These are phyloP conservation scores for Cichorium intybus DNA, from an alignment of 140 eudicot genomes.

Conservation along the genomic window DNA sequence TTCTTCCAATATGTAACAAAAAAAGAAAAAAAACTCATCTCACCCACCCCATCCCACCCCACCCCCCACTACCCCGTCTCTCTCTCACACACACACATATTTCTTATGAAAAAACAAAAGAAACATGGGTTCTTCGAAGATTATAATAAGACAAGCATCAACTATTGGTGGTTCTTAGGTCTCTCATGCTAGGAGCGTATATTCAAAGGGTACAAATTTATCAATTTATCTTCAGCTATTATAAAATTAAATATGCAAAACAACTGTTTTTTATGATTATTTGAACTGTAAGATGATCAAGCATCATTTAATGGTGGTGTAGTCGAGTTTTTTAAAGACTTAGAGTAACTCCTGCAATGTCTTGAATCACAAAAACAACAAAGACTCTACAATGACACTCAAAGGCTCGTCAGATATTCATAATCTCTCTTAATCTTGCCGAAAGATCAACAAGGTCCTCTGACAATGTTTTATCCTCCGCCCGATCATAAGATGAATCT, in stretches of 20 bases:
- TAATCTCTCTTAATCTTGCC: conserved; percentile 35
- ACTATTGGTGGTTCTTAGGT: conserved; percentile 71
- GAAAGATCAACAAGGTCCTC: conserved; percentile 35
- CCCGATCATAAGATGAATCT: conserved; percentile 49
- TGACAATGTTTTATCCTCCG: conserved; percentile 23
- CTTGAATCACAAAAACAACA: conserved; percentile 92
- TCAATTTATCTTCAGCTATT: not conserved
- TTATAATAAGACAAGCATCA: too few relatives aligned
- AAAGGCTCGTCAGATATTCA: conserved; percentile 36
- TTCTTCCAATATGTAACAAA: too few relatives aligned
- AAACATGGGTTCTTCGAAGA: too few relatives aligned
- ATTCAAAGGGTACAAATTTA: conserved; percentile 79
- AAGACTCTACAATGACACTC: conserved; percentile 65
- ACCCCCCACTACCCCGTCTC: too few relatives aligned
- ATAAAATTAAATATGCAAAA: not conserved
- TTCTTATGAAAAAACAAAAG: too few relatives aligned
- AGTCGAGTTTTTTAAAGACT: conserved; percentile 85
- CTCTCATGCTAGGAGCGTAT: conserved; percentile 98
- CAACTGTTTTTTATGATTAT: not conserved
- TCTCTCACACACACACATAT: too few relatives aligned
- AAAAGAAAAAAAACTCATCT: too few relatives aligned
- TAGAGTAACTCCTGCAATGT: conserved; percentile 93
- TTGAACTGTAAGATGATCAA: conserved; percentile 70
- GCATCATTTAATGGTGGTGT: conserved; percentile 99
- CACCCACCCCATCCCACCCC: too few relatives aligned